phyloP scores from a whole-genome alignment of 1,139 yeast species.

The Citeromyces hawaiiensis region DNA sequence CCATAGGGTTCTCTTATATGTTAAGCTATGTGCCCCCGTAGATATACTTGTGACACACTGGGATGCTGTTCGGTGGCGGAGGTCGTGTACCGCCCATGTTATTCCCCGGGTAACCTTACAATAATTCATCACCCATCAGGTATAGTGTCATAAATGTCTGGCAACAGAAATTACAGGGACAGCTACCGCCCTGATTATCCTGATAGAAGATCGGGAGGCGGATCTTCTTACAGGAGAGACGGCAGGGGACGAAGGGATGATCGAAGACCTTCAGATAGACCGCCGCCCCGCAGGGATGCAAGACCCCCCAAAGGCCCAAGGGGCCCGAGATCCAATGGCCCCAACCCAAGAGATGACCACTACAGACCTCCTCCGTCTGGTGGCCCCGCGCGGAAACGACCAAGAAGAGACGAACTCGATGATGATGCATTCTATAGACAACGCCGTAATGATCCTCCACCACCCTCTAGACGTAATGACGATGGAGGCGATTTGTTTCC shows the following conservation, averaged over 20 bases:
- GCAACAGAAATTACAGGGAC: background rate
- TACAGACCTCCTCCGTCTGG: background rate
- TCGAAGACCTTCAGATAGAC: background rate
- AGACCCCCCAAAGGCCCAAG: background rate
- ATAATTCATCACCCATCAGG: background rate
- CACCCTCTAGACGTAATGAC: background rate
- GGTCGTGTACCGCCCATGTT: background rate
- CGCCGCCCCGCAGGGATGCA: background rate
- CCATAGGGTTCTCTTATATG: background rate
- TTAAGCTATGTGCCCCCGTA: background rate
- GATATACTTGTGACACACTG: background rate
- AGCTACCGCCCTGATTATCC: background rate
- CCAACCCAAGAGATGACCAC: background rate
- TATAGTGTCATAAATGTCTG: background rate
- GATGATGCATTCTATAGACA: background rate
- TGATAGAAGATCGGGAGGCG: constrained; percentile 1
- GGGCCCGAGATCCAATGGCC: background rate
- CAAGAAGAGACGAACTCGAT: background rate
- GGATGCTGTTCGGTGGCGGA: background rate
- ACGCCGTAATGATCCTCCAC: background rate
- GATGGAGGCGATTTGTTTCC: background rate
- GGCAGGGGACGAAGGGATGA: constrained; percentile 1
- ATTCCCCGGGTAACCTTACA: background rate
- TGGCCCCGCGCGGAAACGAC: background rate
- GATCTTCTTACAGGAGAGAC: constrained; percentile 1